Base-by-base conservation (phyloP, 2,329 filamentous ascomycete genomes). In the Hirsutella minnesotensis region DNA sequence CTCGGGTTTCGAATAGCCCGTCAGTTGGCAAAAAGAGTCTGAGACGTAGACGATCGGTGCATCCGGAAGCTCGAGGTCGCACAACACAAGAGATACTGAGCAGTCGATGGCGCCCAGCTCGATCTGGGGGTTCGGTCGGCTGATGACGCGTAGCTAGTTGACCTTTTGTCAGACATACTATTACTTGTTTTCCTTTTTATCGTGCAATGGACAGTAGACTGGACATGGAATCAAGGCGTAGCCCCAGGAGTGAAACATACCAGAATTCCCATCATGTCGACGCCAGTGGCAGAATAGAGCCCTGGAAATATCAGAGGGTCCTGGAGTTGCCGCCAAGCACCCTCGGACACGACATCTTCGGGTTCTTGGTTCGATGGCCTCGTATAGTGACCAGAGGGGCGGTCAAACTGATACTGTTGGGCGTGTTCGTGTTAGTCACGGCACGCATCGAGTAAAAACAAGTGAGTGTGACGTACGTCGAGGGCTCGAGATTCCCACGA, bases 31-130 rank as follows among this genome's bases (percentile, higher is more conserved):
- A 57, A 94, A 95, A 24, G 85, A 75, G 5, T 89, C 83, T 1
- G 86, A 90, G 50, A 81, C 86, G 57, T 94, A 94, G 9, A 94
- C 77, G 46, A 94, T 87, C 3, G 88, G 87, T 24, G 72, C 68
- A 58, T 94, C 86, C 22, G 83, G 75, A 51, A 76, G 73, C 35
- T 75, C 71, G 27, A 88, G 78, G 59, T 94, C 86, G 61, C 86
- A 92, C 34, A 95, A 73, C 16, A 90, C 75, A 49, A 94, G 80
- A 3, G 87, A 83, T 55, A 86, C 92, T 2, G 86, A 92, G 50
- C 86, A 70, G 60, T 94, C 88, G 29, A 95, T 80, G 1, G 85
- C 75, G 7, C 87, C 88, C 35, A 94, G 80, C 39, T 87, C 75
- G 52, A 94, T 79, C 51, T 82, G 72, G 1, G 86, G 85, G 46